Percentiles rank a stretch among this genome's conserved stretches.
Conservation (phyloP, 192 early-diverging fungal species). For the Backusella tuberculispora region DNA sequence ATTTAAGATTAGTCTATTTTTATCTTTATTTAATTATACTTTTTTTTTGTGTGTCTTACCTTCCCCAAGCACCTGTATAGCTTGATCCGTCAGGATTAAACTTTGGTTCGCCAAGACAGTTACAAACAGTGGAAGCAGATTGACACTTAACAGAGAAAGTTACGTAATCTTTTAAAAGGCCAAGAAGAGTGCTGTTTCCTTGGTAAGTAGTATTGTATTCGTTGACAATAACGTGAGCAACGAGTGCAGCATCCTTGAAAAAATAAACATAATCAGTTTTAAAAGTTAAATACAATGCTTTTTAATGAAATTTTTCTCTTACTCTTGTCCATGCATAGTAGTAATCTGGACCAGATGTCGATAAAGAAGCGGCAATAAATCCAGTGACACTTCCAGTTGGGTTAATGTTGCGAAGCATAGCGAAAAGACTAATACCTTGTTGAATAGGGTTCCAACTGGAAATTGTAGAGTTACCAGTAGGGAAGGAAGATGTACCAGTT, state of each 20-base stretch:
- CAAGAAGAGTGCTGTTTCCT: slow-evolving; percentile 30
- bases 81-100: slow-evolving; percentile 57
- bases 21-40: too few species aligned
- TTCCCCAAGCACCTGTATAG: slow-evolving; percentile 56
- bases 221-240: slow-evolving; percentile 1
- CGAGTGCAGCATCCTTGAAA: slow-evolving; percentile 40
- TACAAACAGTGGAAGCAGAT: slow-evolving; percentile 26
- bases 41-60: neutral
- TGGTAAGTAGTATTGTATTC: neutral
- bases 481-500: slow-evolving; percentile 10
- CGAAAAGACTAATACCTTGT: neutral
- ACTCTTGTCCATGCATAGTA: slow-evolving; percentile 74
- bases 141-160: slow-evolving; percentile 39
- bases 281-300: neutral
- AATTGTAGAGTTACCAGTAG: slow-evolving; percentile 23
- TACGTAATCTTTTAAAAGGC: slow-evolving; percentile 35
- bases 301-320: neutral
- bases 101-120: slow-evolving; percentile 67
- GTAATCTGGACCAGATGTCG: slow-evolving; percentile 63
- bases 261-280: neutral
- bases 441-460: slow-evolving; percentile 1
- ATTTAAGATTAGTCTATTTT: neutral
- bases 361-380: slow-evolving; percentile 35
- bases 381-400: slow-evolving; percentile 22
- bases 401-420: slow-evolving; percentile 36